Percentiles rank a stretch among this genome's conserved stretches.
These are phyloP conservation scores for Clathrospora elynae DNA, from an alignment of 2,329 filamentous ascomycete species.

Conservation along the genomic window DNA sequence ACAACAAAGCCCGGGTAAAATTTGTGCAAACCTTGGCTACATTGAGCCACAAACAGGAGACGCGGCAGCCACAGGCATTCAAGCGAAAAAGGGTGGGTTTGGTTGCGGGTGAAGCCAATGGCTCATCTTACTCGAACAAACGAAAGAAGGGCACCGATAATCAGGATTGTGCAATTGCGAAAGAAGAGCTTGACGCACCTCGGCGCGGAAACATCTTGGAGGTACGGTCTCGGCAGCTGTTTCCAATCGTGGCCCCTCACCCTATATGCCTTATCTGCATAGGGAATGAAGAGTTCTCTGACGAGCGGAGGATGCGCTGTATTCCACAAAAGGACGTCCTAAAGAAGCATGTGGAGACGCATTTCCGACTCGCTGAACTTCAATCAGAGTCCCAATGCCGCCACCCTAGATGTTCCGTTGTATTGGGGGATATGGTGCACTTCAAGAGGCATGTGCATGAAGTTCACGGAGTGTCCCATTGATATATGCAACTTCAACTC, in stretches of 20 bases:
- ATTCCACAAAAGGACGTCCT: constrained; percentile 20
- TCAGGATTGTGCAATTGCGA: constrained; percentile 2
- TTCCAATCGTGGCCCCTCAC: constrained; percentile 9
- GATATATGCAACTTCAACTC: too few species aligned
- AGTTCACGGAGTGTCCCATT: constrained; percentile 19
- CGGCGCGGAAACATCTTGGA: constrained; percentile 7
- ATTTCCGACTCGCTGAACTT: constrained; percentile 19
- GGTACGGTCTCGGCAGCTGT: constrained; percentile 6
- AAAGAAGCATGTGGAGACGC: constrained; percentile 17
- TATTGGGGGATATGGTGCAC: constrained; percentile 14
- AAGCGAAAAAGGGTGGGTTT: constrained; percentile 13
- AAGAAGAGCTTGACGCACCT: constrained; percentile 11
- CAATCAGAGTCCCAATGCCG: constrained; percentile 18
- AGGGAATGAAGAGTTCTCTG: constrained; percentile 16
- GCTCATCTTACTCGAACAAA: constrained; percentile 7
- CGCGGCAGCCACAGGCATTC: constrained; percentile 12
- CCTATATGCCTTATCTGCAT: constrained; percentile 24
- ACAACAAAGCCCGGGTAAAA: constrained; percentile 16
- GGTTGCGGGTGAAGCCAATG: constrained; percentile 7
- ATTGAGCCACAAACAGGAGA: constrained; percentile 22
- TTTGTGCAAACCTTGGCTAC: constrained; percentile 20
- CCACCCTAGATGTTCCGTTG: constrained; percentile 16
- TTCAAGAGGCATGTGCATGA: constrained; percentile 26
- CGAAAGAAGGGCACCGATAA: constrained; percentile 12
- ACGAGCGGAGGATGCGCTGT: constrained; percentile 16